A percentile compares a stretch with the other conserved stretches of the same genome.
Conservation (phyloP, 441 rosid genomes). For the Syzygium syzygioides region DNA sequence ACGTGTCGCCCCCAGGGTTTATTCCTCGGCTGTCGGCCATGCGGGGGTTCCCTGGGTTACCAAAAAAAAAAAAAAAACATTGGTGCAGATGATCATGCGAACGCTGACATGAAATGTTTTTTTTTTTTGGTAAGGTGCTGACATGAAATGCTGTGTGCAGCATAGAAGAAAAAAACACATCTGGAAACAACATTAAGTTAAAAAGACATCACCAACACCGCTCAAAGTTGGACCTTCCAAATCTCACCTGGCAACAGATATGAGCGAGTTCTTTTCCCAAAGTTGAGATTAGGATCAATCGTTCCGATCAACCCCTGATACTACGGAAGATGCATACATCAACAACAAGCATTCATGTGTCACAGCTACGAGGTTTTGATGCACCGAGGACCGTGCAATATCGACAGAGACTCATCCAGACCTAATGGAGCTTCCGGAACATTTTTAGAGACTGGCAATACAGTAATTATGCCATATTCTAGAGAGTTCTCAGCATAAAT, state of each 20-base stretch:
- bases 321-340: not conserved
- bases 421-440: too few species aligned
- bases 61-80: not conserved
- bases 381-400: too few species aligned
- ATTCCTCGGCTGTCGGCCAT: too few species aligned
- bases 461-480: too few species aligned
- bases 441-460: too few species aligned
- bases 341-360: not conserved
- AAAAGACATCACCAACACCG: not conserved
- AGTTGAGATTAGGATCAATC: not conserved
- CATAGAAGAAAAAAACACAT: not conserved
- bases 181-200: fast-evolving
- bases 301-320: not conserved
- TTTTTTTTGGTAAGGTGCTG: not conserved
- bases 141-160: not conserved
- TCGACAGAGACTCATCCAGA: too few species aligned
- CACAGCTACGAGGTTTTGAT: not conserved
- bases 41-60: too few species aligned
- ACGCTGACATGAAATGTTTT: not conserved
- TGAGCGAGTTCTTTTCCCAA: not conserved
- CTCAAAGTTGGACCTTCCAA: too few species aligned
- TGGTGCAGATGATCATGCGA: not conserved
- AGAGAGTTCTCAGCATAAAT: too few species aligned
- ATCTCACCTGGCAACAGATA: not conserved
- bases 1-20: too few species aligned